Conservation (phyloP, 768 basidiomycete genomes). For the Hericium coralloides region DNA sequence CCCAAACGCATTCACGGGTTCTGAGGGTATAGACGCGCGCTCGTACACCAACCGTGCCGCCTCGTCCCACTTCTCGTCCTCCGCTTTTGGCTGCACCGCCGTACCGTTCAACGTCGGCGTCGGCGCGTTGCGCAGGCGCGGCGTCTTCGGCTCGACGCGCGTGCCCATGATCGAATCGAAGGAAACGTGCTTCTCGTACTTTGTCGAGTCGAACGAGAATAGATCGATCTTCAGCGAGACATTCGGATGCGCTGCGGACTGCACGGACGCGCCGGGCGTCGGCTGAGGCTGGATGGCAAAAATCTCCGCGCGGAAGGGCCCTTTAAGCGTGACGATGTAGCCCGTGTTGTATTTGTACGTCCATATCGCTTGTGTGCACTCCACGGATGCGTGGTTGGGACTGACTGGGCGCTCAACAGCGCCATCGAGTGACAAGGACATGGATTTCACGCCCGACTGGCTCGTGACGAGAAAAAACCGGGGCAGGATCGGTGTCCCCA, state of each 20-base stretch:
- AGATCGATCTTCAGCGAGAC: slow-evolving; percentile 56
- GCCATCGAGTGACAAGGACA: slow-evolving; percentile 72
- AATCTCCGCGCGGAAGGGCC: slow-evolving; percentile 65
- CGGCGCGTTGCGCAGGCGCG: slow-evolving; percentile 10
- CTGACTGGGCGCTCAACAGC: slow-evolving; percentile 57
- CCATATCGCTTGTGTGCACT: slow-evolving; percentile 70
- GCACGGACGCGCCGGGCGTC: slow-evolving; percentile 5
- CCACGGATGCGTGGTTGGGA: slow-evolving; percentile 42
- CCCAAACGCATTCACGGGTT: slow-evolving; percentile 83
- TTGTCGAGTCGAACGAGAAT: slow-evolving; percentile 64
- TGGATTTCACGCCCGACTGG: slow-evolving; percentile 77
- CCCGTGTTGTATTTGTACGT: slow-evolving; percentile 76
- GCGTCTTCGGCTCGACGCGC: slow-evolving; percentile 30
- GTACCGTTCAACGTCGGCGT: slow-evolving; percentile 18
- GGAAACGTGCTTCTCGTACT: slow-evolving; percentile 67
- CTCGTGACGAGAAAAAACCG: slow-evolving; percentile 81
- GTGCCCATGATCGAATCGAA: slow-evolving; percentile 51
- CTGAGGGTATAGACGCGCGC: slow-evolving; percentile 60
- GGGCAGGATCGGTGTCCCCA: slow-evolving; percentile 69
- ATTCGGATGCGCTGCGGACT: slow-evolving; percentile 11
- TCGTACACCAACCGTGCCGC: slow-evolving; percentile 48
- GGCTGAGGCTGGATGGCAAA: slow-evolving; percentile 22
- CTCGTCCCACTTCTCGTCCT: slow-evolving; percentile 57
- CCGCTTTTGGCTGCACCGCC: slow-evolving; percentile 23
- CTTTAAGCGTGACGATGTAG: slow-evolving; percentile 68